These are phyloP conservation scores for Trametes punicea DNA, from an alignment of 768 basidiomycete species.

Conservation along the genomic window DNA sequence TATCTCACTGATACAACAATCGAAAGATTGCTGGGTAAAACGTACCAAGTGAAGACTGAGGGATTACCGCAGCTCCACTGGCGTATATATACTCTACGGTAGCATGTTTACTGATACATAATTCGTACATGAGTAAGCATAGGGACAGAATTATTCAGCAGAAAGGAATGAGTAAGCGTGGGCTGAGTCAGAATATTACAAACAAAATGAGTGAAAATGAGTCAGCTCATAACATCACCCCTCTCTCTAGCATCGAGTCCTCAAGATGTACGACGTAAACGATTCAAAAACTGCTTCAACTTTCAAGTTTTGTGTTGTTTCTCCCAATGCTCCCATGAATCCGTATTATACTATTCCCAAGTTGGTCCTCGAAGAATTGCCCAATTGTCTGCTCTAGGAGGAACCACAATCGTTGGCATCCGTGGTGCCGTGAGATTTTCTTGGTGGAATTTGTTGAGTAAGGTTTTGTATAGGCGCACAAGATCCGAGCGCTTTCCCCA, in stretches of 20 bases:
- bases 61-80: too few species aligned
- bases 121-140: too few species aligned
- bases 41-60: too few species aligned
- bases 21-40: too few species aligned
- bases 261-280: not conserved
- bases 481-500: constrained; percentile 18
- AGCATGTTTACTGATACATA: too few species aligned
- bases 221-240: not conserved
- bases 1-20: too few species aligned
- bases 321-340: not conserved
- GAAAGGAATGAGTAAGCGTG: too few species aligned
- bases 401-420: constrained; percentile 4
- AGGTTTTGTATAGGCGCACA: not conserved
- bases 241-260: not conserved
- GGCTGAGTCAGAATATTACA: too few species aligned
- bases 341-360: not conserved
- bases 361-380: not conserved
- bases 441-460: constrained; percentile 10
- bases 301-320: too few species aligned
- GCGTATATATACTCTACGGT: too few species aligned
- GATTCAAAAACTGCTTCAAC: not conserved
- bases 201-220: not conserved
- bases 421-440: constrained; percentile 10
- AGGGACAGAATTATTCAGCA: too few species aligned
- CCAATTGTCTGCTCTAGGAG: not conserved